Evolutionary conservation across 2,329 filamentous ascomycete species (phyloP).

Genomic region (Diaporthe vexans): DNA sequence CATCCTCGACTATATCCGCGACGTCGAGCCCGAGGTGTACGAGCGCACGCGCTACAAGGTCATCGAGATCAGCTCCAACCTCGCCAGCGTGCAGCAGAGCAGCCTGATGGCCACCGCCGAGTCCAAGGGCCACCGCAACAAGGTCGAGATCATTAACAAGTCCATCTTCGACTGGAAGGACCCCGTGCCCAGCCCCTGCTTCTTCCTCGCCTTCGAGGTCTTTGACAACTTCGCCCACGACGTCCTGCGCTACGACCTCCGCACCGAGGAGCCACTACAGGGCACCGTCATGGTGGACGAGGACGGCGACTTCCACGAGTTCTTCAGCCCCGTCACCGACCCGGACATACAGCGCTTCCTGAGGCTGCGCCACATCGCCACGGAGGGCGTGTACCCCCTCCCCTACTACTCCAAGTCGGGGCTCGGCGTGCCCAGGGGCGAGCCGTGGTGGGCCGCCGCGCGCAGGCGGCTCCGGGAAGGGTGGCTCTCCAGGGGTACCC

Average conservation of each 20-base stretch:
- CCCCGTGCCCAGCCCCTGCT: constrained; percentile 92
- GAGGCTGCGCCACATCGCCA: constrained; percentile 84
- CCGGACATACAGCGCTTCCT: constrained; percentile 87
- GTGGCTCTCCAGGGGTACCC: constrained; percentile 57
- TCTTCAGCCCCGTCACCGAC: constrained; percentile 82
- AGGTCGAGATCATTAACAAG: constrained; percentile 94
- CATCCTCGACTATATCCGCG: constrained; percentile 95
- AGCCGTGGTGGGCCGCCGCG: constrained; percentile 30
- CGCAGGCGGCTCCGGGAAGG: constrained; percentile 24
- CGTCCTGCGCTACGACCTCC: constrained; percentile 88
- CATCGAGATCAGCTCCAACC: constrained; percentile 90
- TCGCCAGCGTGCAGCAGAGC: constrained; percentile 82
- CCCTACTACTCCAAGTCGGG: constrained; percentile 62
- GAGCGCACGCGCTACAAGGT: constrained; percentile 93
- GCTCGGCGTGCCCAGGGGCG: constrained; percentile 36
- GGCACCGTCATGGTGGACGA: constrained; percentile 88
- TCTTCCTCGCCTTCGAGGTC: constrained; percentile 97
- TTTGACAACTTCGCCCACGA: constrained; percentile 99
- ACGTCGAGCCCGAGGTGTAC: constrained; percentile 91
- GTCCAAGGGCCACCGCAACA: constrained; percentile 81
- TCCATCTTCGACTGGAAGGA: constrained; percentile 95
- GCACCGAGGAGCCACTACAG: constrained; percentile 86
- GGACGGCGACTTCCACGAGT: constrained; percentile 93
- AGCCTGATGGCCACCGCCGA: constrained; percentile 77
- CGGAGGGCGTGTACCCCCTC: constrained; percentile 72